These are phyloP conservation scores for Biscogniauxia mediterranea DNA, from an alignment of 2,329 filamentous ascomycete genomes.

Conservation along the genomic window DNA sequence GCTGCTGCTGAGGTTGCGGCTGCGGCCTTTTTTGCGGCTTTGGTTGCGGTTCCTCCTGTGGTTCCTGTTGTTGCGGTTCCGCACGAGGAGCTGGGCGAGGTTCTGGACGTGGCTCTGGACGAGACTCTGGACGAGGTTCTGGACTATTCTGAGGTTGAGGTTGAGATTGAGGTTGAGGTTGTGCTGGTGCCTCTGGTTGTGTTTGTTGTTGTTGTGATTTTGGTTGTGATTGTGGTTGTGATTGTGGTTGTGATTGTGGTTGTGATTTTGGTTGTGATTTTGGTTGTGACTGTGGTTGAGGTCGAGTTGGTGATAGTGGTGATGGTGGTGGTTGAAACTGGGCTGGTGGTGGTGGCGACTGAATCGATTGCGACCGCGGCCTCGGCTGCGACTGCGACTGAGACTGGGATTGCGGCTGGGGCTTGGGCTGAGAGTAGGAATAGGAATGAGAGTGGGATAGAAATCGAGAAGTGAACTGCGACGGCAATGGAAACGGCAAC, in stretches of 20 bases:
- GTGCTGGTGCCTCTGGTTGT: slow-evolving; percentile 8
- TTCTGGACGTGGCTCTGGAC: background rate
- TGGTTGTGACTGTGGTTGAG: slow-evolving; percentile 5
- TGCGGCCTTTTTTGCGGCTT: slow-evolving; percentile 11
- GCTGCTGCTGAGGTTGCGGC: slow-evolving; percentile 5
- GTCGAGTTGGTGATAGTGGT: slow-evolving; percentile 1
- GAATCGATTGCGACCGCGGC: slow-evolving; percentile 7
- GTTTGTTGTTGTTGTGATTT: slow-evolving; percentile 8
- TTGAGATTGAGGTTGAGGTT: slow-evolving; percentile 12
- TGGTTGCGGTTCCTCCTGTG: slow-evolving; percentile 2
- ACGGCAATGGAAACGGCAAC: too few species aligned
- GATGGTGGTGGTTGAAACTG: slow-evolving; percentile 11
- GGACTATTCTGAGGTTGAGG: background rate
- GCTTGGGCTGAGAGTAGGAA: too few species aligned
- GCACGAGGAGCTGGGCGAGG: background rate
- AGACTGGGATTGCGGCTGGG: background rate
- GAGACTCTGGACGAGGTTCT: background rate
- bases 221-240: slow-evolving; percentile 5
- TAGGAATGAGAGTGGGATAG: background rate
- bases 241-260: slow-evolving; percentile 10
- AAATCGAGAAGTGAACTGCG: background rate
- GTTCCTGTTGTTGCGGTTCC: background rate
- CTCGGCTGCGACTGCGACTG: background rate
- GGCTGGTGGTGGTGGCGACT: slow-evolving; percentile 6
- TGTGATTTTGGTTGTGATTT: slow-evolving; percentile 9